Conservation (phyloP, 2,329 filamentous ascomycete species). For the Neonectria magnoliae region DNA sequence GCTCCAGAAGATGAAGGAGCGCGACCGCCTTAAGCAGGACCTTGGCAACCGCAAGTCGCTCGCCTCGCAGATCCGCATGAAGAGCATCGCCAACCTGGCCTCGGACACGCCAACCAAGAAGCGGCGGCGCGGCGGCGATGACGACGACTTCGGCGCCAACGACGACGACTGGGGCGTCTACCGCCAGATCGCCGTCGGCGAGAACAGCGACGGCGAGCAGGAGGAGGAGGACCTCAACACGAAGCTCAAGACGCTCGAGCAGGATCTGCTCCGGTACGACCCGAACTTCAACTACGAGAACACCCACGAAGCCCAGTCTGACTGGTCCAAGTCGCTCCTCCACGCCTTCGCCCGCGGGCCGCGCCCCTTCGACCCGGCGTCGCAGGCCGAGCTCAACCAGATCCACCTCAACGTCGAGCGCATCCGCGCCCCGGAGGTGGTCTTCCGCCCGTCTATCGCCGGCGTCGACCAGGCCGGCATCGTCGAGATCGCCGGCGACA, state of each 20-base stretch:
- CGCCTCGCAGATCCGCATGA: slow-evolving; percentile 97
- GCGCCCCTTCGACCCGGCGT: slow-evolving; percentile 83
- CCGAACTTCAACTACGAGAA: slow-evolving; percentile 90
- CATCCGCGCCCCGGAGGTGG: slow-evolving; percentile 90
- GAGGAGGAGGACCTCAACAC: slow-evolving; percentile 88
- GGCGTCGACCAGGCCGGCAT: slow-evolving; percentile 94
- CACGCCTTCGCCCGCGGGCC: slow-evolving; percentile 92
- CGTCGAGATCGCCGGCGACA: slow-evolving; percentile 90
- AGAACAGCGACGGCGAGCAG: slow-evolving; percentile 85
- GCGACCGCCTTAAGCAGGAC: slow-evolving; percentile 91
- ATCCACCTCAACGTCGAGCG: slow-evolving; percentile 96
- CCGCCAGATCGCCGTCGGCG: slow-evolving; percentile 87
- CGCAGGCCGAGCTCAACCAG: slow-evolving; percentile 83
- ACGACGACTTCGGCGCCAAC: slow-evolving; percentile 96
- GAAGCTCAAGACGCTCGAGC: slow-evolving; percentile 80
- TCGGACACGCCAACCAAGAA: slow-evolving; percentile 89
- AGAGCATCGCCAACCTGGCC: slow-evolving; percentile 94
- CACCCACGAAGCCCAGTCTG: slow-evolving; percentile 89
- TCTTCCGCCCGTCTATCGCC: slow-evolving; percentile 92
- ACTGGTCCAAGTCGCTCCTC: slow-evolving; percentile 92
- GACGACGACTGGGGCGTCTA: slow-evolving; percentile 99
- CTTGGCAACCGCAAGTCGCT: slow-evolving; percentile 96
- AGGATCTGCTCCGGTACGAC: slow-evolving; percentile 87
- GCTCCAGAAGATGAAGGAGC: slow-evolving; percentile 89
- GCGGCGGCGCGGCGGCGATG: slow-evolving; percentile 85